phyloP scores from a whole-genome alignment of 225 moss, liverwort and hornwort genomes.

The Takakia lepidozioides region DNA sequence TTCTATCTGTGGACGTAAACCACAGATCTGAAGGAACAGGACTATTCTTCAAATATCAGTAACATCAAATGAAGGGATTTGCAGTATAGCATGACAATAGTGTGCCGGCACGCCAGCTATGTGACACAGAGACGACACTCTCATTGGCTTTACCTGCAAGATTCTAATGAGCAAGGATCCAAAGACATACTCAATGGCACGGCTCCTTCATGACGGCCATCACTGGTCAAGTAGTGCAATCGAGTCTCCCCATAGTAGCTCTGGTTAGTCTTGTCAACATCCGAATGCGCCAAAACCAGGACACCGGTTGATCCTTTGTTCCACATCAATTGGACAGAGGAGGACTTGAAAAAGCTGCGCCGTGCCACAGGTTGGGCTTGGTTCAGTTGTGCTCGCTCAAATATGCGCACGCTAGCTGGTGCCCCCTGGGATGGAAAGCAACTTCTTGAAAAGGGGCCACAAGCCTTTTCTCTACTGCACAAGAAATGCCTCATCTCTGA shows the following conservation, averaged over 20 bases:
- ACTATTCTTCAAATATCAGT: no score
- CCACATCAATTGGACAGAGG: constrained; percentile 75
- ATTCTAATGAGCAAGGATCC: background rate
- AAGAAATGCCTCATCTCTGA: no score
- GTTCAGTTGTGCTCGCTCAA: constrained; percentile 57
- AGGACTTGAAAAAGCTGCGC: constrained; percentile 87
- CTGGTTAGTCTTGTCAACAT: constrained; percentile 97
- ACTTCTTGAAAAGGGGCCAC: no score
- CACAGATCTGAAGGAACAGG: no score
- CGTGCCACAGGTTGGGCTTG: constrained; percentile 68
- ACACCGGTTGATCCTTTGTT: constrained; percentile 90
- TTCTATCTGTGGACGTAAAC: no score
- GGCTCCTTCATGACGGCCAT: constrained; percentile 89
- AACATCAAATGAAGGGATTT: no score
- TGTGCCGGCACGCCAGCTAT: no score
- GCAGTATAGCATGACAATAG: no score
- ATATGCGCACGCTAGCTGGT: constrained; percentile 84
- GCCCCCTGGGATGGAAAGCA: constrained; percentile 58
- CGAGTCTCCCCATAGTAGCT: constrained; percentile 87
- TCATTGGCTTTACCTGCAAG: background rate
- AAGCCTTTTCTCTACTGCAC: no score
- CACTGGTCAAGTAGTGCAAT: constrained; percentile 73
- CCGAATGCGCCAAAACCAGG: constrained; percentile 73
- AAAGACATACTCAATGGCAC: constrained; percentile 75
- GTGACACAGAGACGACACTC: no score